These are phyloP conservation scores for Geotrichum citri-aurantii DNA, from an alignment of 1,139 yeast species.

Conservation along the genomic window DNA sequence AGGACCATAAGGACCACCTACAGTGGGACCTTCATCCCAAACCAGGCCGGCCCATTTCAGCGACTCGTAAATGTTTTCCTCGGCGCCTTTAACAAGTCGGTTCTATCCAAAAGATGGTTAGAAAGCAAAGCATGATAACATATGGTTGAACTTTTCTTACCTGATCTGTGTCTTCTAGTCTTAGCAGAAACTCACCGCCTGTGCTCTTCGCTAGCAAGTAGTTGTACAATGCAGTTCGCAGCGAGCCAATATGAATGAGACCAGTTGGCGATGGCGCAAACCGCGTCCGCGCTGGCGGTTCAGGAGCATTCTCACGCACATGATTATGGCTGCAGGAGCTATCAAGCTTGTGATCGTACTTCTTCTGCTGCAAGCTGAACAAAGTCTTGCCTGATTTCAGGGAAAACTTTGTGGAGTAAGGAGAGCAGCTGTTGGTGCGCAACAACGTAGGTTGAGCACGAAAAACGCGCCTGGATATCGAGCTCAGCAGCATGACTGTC, in stretches of 20 bases:
- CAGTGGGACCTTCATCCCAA: slow-evolving; percentile 76
- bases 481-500: background rate
- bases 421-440: background rate
- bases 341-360: background rate
- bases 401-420: background rate
- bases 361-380: background rate
- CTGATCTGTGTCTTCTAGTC: slow-evolving; percentile 90
- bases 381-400: background rate
- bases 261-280: slow-evolving; percentile 99
- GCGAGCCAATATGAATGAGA: slow-evolving; percentile 79
- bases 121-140: background rate
- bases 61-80: slow-evolving; percentile 67
- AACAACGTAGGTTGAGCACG: background rate
- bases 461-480: background rate
- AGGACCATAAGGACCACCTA: slow-evolving; percentile 67
- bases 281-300: slow-evolving; percentile 61
- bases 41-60: slow-evolving; percentile 69
- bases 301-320: background rate
- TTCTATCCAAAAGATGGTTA: slow-evolving; percentile 30
- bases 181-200: slow-evolving; percentile 69
- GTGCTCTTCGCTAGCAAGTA: slow-evolving; percentile 75
- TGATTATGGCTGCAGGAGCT: background rate
- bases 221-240: slow-evolving; percentile 89
- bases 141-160: slow-evolving; percentile 24
- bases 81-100: slow-evolving; percentile 76